phyloP scores from a whole-genome alignment of 805 yeast species.

The Kodamaea hsintzibuensis region DNA sequence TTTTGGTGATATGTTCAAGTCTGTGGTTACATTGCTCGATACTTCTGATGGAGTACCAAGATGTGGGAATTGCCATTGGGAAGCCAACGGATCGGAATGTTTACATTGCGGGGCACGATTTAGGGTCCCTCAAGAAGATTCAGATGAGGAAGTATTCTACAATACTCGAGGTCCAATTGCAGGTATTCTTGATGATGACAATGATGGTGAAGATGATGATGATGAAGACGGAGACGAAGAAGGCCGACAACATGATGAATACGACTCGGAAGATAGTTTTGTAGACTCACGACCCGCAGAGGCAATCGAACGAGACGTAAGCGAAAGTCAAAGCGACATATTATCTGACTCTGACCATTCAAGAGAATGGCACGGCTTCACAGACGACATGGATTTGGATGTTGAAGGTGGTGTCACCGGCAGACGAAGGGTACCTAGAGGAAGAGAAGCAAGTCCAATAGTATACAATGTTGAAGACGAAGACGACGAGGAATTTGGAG shows the following conservation, averaged over 20 bases:
- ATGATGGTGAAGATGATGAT: conserved; percentile 31
- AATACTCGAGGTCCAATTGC: conserved; percentile 1
- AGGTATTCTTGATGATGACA: not conserved
- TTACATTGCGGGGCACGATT: conserved; percentile 65
- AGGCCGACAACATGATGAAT: conserved; percentile 13
- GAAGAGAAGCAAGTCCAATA: conserved; percentile 14
- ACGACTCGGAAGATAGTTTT: conserved; percentile 36
- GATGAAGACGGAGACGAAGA: conserved; percentile 20
- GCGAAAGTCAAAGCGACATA: conserved; percentile 15
- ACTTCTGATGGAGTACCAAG: conserved; percentile 71
- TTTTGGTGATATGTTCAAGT: conserved; percentile 53
- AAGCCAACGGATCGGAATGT: conserved; percentile 65
- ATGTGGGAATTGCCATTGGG: conserved; percentile 81
- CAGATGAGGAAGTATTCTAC: conserved; percentile 29
- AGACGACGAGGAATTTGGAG: conserved; percentile 14
- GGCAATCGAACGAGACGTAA: conserved; percentile 23
- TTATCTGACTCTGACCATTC: conserved; percentile 7
- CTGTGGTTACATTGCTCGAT: conserved; percentile 56
- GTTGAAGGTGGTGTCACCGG: conserved; percentile 2
- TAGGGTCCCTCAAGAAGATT: conserved; percentile 35
- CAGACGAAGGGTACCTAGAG: conserved; percentile 7
- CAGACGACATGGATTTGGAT: conserved; percentile 4
- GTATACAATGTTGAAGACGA: conserved; percentile 13
- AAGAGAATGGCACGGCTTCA: conserved; percentile 23
- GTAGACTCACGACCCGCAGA: conserved; percentile 25